phyloP scores from a whole-genome alignment of 2,329 filamentous ascomycete species.

The Dactylonectria estremocensis region DNA sequence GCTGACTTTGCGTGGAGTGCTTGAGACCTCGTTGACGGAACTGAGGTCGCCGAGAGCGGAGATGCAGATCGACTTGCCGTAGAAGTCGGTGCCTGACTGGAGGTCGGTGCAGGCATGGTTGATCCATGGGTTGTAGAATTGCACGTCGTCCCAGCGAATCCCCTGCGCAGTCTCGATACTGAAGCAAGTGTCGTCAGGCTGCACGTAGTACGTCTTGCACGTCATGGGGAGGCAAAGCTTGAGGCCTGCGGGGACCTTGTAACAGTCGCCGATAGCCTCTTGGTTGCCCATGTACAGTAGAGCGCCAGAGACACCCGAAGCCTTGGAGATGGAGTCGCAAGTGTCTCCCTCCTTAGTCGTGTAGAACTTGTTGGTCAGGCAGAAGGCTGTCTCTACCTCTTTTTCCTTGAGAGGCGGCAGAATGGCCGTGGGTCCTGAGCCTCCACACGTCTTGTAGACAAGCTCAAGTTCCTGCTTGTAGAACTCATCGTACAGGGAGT shows the following conservation, averaged over 20 bases:
- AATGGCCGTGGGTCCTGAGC: slow-evolving; percentile 13
- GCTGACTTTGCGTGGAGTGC: slow-evolving; percentile 4
- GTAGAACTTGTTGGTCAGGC: slow-evolving; percentile 23
- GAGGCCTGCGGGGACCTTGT: slow-evolving; percentile 20
- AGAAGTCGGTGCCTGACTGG: slow-evolving; percentile 30
- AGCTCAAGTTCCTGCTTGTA: slow-evolving; percentile 29
- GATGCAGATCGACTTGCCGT: slow-evolving; percentile 33
- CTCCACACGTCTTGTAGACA: slow-evolving; percentile 27
- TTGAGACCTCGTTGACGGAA: background rate
- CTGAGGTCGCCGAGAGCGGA: slow-evolving; percentile 19
- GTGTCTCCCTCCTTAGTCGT: slow-evolving; percentile 34
- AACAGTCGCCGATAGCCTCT: slow-evolving; percentile 30
- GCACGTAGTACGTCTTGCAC: slow-evolving; percentile 25
- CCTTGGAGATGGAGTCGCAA: slow-evolving; percentile 38
- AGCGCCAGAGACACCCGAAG: slow-evolving; percentile 30
- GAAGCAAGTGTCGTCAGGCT: slow-evolving; percentile 24
- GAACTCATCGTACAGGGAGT: slow-evolving; percentile 41
- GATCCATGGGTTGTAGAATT: slow-evolving; percentile 29
- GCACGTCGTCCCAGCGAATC: slow-evolving; percentile 11
- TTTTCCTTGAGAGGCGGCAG: slow-evolving; percentile 2
- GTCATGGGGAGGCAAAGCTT: slow-evolving; percentile 35
- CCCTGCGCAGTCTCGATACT: slow-evolving; percentile 16
- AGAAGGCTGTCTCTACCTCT: slow-evolving; percentile 2
- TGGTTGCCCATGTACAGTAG: slow-evolving; percentile 39
- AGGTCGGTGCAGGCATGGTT: slow-evolving; percentile 28